Base-by-base conservation (phyloP, 1,139 yeast genomes). In the Hanseniaspora sp. region DNA sequence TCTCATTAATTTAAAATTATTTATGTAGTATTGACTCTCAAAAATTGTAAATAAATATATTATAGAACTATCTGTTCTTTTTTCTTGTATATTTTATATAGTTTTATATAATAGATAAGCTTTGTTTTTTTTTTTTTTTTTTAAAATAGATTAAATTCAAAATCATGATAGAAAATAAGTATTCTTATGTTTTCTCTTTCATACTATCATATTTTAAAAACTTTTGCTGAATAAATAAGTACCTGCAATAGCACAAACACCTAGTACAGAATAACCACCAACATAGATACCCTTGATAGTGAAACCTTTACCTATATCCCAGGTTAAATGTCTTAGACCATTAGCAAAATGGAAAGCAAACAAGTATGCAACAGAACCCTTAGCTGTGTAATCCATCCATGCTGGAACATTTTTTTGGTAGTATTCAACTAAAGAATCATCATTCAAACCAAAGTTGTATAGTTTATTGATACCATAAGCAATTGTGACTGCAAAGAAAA, bases 251-350 rank as follows among this genome's bases (percentile, higher is more conserved):
- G 83, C 84, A 51, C 95, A 74, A 62, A 79, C 73, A 39, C 82
- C 96, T 59, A 88, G 69, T 33, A 88, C 95, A 53, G 78, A 73
- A 70, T 87, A 87, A 59, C 96, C 97, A 48, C 96, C 88, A 72
- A 85, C 79, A 78, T 85, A 85, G 58, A 94, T 96, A 62, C 95
- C 96, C 67, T 82, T 79, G 61, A 86, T 64, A 59, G 88, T 77
- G 68, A 90, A 78, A 69, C 83, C 86, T 62, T 73, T 75, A 66
- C 95, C 95, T 55, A 80, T 69, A 69, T 92, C 97, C 97, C 97
- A 92, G 56, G 86, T 66, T 71, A 90, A 74, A 70, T 92, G 98
- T 78, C 98, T 86, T 59, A 90, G 59, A 63, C 97, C 96, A 69
- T 90, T 88, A 68, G 75, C 78, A 52, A 77, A 67, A 70, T 92